Base-by-base conservation (phyloP, 1,284 basidiomycete species). In the Thelephora terrestris region DNA sequence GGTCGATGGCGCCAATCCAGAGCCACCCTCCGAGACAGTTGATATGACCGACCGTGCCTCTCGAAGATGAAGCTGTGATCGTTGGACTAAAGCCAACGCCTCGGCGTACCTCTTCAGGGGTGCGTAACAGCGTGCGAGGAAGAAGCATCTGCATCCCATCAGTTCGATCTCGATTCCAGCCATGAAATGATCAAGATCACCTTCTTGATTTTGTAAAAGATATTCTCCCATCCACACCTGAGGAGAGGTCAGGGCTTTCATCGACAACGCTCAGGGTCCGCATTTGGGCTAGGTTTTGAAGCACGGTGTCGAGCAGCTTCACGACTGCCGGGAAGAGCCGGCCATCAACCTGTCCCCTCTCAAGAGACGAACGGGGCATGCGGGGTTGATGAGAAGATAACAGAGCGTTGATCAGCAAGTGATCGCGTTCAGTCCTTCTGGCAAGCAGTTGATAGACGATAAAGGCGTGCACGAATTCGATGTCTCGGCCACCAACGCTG, bases 401-500 rank as follows among this genome's bases (percentile, higher is more conserved):
- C 3, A 89, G 71, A 6, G 81, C 79, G 35, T 75, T 78, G 47
- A 87, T 74, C 35, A 96, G 76, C n/a, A 91, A 75, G 2, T 91
- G 73, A 60, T 96, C 93, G 17, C 92, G 82, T 59, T 91, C 81
- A 48, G 91, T 91, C 9, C 93, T 88, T 46, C 84, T 77, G 12
- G 87, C 80, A 39, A 95, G 76, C 16, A 95, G 79, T 50, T 91
- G 85, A 64, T 90, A 92, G 47, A 89, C 75, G 56, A 94, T 80
- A 62, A 85, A 95, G 12, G 86, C 80, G 59, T 94, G 85, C 40
- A 92, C 78, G 55, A 93, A 87, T 20, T 85, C 78, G 29, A 91
- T 77, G 60, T 90, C 86, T 9, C 85, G 75, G 10, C 73, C 70
- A 20, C 75, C 76, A 10, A 32, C 9, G 29, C 29, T 10, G 29